Percentiles rank a stretch among this genome's conserved stretches.
Evolutionary conservation across 352 stramenopile species (phyloP).

Genomic region (Globisporangium paroecandrum): DNA sequence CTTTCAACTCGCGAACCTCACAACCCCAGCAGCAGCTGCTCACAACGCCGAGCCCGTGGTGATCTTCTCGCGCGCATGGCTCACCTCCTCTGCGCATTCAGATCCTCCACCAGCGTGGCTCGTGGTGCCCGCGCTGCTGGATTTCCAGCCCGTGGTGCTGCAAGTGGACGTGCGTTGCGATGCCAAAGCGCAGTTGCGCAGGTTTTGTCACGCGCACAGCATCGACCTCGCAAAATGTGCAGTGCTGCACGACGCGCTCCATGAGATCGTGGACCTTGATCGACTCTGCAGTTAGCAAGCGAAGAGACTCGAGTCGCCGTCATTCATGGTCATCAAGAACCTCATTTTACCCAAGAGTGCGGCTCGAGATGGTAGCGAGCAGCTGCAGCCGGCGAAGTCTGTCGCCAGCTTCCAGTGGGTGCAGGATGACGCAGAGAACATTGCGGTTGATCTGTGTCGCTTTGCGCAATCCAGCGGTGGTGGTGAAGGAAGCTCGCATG

Average conservation of each 20-base stretch:
- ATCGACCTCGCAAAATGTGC: constrained; percentile 24
- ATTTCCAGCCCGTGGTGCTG: constrained; percentile 47
- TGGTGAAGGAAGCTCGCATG: background rate
- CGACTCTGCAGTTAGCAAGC: constrained; percentile 21
- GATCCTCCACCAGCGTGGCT: constrained; percentile 19
- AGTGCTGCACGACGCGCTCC: constrained; percentile 26
- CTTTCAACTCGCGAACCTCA: background rate
- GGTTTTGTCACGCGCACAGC: constrained; percentile 39
- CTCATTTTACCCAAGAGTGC: constrained; percentile 18
- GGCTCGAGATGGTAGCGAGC: background rate
- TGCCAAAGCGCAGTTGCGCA: constrained; percentile 28
- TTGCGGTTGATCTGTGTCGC: constrained; percentile 40
- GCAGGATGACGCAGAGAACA: constrained; percentile 32
- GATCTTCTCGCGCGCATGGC: constrained; percentile 14
- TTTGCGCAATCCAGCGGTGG: constrained; percentile 19
- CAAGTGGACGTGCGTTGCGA: constrained; percentile 27
- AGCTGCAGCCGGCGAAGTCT: background rate
- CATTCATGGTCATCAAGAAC: constrained; percentile 43
- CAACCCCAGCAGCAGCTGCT: background rate
- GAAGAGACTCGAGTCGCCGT: constrained; percentile 13
- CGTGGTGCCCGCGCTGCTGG: constrained; percentile 40
- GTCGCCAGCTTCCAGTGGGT: constrained; percentile 26
- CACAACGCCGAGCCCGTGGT: background rate
- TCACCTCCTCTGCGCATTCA: background rate
- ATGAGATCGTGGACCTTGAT: constrained; percentile 29